phyloP scores from a whole-genome alignment of 257 asterid genomes.

The Rehmannia glutinosa region DNA sequence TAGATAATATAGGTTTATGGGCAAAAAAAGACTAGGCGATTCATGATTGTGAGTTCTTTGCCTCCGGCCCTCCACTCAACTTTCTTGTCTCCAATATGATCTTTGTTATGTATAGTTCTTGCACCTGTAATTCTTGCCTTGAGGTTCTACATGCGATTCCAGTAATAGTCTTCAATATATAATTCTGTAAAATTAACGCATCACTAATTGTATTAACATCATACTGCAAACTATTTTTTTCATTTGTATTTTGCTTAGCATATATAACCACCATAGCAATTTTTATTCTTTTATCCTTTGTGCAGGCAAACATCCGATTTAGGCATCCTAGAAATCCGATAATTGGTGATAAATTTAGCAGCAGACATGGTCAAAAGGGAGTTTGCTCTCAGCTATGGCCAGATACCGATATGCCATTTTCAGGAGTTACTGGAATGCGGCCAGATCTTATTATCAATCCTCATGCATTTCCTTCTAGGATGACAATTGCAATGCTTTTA shows the following conservation, averaged over 20 bases:
- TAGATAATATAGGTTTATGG: background rate
- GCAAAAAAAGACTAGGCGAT: background rate
- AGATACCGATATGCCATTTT: slow-evolving; percentile 93
- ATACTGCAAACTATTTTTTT: background rate
- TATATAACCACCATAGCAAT: background rate
- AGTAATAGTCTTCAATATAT: background rate
- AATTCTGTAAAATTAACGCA: background rate
- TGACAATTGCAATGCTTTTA: slow-evolving; percentile 97
- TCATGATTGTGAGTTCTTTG: background rate
- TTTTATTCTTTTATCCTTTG: slow-evolving; percentile 12
- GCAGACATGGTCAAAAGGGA: slow-evolving; percentile 99
- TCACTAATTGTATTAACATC: background rate
- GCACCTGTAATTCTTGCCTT: background rate
- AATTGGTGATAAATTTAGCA: slow-evolving; percentile 98
- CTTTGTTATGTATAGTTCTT: background rate
- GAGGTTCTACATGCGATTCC: background rate
- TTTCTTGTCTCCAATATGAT: too few relatives aligned
- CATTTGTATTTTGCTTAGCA: background rate
- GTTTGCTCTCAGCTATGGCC: slow-evolving; percentile 98
- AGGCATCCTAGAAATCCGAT: slow-evolving; percentile 84
- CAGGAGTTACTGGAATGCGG: slow-evolving; percentile 83
- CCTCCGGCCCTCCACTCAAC: too few relatives aligned
- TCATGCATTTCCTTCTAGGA: slow-evolving; percentile 96
- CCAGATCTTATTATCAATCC: slow-evolving; percentile 99
- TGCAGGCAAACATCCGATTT: slow-evolving; percentile 85